Percentiles rank a stretch among this genome's conserved stretches.
These are phyloP conservation scores for Emmonsia crescens DNA, from an alignment of 2,329 filamentous ascomycete genomes.

Conservation along the genomic window DNA sequence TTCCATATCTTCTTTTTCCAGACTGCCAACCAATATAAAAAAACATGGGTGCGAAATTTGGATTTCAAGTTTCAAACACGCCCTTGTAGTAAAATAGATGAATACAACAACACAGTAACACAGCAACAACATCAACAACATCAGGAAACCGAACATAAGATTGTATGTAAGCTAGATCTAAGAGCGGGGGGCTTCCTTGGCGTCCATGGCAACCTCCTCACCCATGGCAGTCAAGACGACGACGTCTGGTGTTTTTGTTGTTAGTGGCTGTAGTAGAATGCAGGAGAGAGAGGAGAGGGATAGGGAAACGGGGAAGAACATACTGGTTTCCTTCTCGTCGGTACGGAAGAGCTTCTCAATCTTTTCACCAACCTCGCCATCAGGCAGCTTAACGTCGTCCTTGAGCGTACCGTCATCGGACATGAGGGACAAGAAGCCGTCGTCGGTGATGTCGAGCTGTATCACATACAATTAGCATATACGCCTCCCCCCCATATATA, in stretches of 20 bases:
- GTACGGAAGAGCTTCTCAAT: conserved; percentile 67
- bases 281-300: neutral
- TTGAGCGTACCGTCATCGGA: conserved; percentile 74
- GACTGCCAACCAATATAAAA: neutral
- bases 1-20: neutral
- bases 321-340: conserved; percentile 90
- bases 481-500: neutral
- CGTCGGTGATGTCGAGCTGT: conserved; percentile 88
- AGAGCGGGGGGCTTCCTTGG: conserved; percentile 68
- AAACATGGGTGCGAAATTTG: neutral
- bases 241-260: conserved; percentile 50
- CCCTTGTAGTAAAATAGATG: neutral
- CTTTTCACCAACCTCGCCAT: conserved; percentile 78
- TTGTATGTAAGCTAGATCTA: neutral
- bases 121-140: neutral
- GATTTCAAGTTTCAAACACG: neutral
- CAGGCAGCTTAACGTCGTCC: conserved; percentile 90
- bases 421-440: conserved; percentile 92
- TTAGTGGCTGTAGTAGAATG: neutral
- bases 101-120: too few relatives aligned
- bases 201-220: conserved; percentile 83
- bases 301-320: conserved; percentile 33
- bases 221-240: conserved; percentile 92
- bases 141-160: neutral
- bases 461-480: neutral